Evolutionary conservation across 257 asterid genomes (phyloP), one percentile per base, ranked within the genome.

Genomic region (Capsicum baccatum): DNA sequence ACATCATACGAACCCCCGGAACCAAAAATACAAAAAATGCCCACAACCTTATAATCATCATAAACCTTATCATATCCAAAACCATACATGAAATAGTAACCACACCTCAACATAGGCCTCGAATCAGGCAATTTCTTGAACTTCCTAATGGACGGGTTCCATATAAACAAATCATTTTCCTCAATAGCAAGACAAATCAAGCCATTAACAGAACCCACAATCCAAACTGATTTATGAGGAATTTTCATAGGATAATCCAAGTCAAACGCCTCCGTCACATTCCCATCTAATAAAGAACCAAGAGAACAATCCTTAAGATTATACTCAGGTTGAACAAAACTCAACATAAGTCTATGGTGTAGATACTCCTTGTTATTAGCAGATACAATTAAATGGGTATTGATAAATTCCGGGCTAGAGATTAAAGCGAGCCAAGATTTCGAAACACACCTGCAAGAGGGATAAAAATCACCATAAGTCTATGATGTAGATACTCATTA

Each of bases 151-250:
- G 91, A 64, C 2, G 97, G 96, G 82, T 92, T 92, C 92, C 90
- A 90, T 47, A 93, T 42, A 47, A 87, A 50, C 78, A 92, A 62
- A 10, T 85, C 82, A 37, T 84, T 80, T 11, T 60, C 21, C 52
- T 83, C 88, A 62, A 78, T 5, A 1, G 56, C 76, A 10, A 92
- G 47, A 84, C 93, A 91, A 60, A 92, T 57, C 83, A 92, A 78
- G 16, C 96, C 96, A 84, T 93, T 89, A 56, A 90, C 87, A 57
- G 93, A 89, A 69, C 95, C 95, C 87, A 88, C 88, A 13, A 87
- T 79, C 87, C 89, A 50, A 55, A 64, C 76, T 15, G 50, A 33
- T 9, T 63, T 73, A 13, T 11, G 26, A 0, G 86, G 66, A 2
- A 3, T 19, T 67, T 56, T 60, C 64, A 76, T 39, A 2, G 91